Base-by-base conservation (phyloP, 352 stramenopile genomes). In the Phytophthora ramorum region DNA sequence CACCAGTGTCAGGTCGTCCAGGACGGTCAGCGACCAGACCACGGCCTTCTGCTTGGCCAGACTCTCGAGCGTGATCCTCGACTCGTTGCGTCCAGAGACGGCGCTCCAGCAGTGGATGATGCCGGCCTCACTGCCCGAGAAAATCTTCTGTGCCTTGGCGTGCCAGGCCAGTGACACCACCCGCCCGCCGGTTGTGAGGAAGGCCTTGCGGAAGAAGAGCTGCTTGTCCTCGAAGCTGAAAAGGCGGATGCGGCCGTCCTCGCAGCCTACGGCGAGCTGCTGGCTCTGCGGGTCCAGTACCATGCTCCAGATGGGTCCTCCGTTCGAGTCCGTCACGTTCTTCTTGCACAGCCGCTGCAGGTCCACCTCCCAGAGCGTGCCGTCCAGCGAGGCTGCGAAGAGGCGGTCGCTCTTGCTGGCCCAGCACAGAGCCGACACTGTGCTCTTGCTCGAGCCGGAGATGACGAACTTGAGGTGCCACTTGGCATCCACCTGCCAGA, bases 1-100 rank as follows among this genome's bases (percentile, higher is more conserved):
- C 43, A 98, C 83, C 35, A 98, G 78, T 24, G 96, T 98, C 13
- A 94, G 78, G 66, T 98, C 91, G 19, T 91, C 67, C n/a, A 98
- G 77, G 22, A 95, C 89, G 16, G 88, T 57, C 20, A 98, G 74
- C 35, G 91, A 87, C 96, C 96, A 98, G 34, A 98, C 85, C 19
- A 95, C 73, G 41, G 83, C 79, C 49, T 89, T 87, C 38, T 91
- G 85, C 63, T 91, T 93, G 56, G 83, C 79, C 32, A 93, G 43
- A 26, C 67, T 90, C 66, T 95, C 87, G 38, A 95, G 78, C 32
- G 86, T 97, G 73, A 96, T 96, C 41, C 87, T 63, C 40, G 84
- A 83, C 63, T 93, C 82, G 72, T 93, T 96, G 51, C 88, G 88
- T 20, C 88, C 88, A 12, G 76, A 87, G 16, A 51, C 30, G 14